Percentiles rank a stretch among this genome's conserved stretches.
Evolutionary conservation across 306 rosid genomes (phyloP).

Genomic region (Pterocarpus macrocarpus): DNA sequence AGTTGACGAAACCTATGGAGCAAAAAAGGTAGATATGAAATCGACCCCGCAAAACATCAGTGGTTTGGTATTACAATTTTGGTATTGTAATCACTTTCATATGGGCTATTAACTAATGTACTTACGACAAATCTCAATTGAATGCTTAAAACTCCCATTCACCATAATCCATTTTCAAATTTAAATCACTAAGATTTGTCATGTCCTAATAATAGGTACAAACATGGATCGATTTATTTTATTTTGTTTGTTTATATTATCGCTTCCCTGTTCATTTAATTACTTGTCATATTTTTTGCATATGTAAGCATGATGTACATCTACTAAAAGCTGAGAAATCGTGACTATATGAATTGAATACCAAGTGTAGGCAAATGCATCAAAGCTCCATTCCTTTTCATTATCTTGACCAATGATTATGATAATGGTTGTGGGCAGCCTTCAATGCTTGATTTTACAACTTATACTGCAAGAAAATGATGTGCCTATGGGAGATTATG

Average conservation of each 20-base stretch:
- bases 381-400: slow-evolving; percentile 20
- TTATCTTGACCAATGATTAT: slow-evolving; percentile 32
- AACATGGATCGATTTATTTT: not conserved
- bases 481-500: slow-evolving; percentile 32
- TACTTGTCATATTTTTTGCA: slow-evolving; percentile 9
- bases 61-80: too few species aligned
- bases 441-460: slow-evolving; percentile 39
- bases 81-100: too few species aligned
- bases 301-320: slow-evolving; percentile 23
- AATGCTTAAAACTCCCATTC: not conserved
- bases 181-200: slow-evolving; percentile 11
- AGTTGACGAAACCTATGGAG: slow-evolving; percentile 31
- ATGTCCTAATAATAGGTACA: slow-evolving; percentile 14
- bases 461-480: slow-evolving; percentile 48
- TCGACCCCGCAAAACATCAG: slow-evolving; percentile 5
- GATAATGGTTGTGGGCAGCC: slow-evolving; percentile 8
- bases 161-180: slow-evolving; percentile 5
- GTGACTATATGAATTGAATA: slow-evolving; percentile 24
- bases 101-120: too few species aligned
- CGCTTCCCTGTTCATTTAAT: slow-evolving; percentile 19
- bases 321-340: not conserved
- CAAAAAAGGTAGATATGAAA: slow-evolving; percentile 28
- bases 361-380: slow-evolving; percentile 27
- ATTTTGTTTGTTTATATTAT: not conserved
- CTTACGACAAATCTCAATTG: too few species aligned